Conservation (phyloP, 139 green algal genomes). For the Eudorina sp. region DNA sequence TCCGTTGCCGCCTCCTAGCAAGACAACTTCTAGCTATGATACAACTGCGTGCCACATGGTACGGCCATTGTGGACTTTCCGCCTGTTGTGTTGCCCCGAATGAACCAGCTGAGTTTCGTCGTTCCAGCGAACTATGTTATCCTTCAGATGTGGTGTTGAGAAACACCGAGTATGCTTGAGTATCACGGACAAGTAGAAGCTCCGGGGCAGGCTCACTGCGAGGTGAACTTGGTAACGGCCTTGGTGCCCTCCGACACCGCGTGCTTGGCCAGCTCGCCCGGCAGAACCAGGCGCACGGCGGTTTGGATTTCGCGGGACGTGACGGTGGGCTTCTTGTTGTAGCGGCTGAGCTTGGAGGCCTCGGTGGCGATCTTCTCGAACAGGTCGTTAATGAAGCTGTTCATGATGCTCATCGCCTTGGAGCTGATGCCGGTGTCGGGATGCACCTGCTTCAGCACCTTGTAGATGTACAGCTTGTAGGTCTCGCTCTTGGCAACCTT, state of each 20-base stretch:
- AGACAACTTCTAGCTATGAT: too few species aligned
- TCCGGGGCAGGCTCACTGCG: constrained; percentile 77
- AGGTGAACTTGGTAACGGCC: constrained; percentile 94
- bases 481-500: constrained; percentile 40
- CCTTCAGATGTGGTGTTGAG: constrained; percentile 35
- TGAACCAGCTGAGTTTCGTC: too few species aligned
- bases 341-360: constrained; percentile 72
- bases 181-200: constrained; percentile 99
- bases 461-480: constrained; percentile 60
- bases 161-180: constrained; percentile 63
- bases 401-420: constrained; percentile 96
- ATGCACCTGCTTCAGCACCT: constrained; percentile 91
- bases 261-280: constrained; percentile 91
- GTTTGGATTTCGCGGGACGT: constrained; percentile 82
- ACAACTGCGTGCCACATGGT: too few species aligned
- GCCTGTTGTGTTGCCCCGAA: too few species aligned
- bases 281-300: constrained; percentile 86
- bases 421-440: constrained; percentile 94
- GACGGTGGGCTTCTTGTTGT: constrained; percentile 66
- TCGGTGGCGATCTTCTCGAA: constrained; percentile 92
- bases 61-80: too few species aligned
- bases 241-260: constrained; percentile 89
- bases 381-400: constrained; percentile 94
- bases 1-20: too few species aligned
- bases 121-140: too few species aligned